These are phyloP conservation scores for Pichia terricola DNA, from an alignment of 1,139 yeast species.

Conservation along the genomic window DNA sequence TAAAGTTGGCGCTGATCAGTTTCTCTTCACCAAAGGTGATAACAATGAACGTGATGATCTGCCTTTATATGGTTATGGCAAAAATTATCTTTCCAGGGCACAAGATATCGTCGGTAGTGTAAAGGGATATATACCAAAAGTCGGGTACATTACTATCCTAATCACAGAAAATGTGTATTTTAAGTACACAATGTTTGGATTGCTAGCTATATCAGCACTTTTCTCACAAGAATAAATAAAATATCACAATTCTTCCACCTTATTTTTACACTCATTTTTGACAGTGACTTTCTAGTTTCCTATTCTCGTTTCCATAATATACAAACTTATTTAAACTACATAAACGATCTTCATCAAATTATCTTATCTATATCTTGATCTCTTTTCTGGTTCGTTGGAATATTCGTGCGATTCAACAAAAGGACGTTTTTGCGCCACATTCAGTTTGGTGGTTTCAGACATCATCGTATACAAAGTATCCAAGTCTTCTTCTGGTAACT, in stretches of 20 bases:
- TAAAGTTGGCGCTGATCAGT: constrained; percentile 33
- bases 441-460: background rate
- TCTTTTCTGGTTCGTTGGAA: too few relatives aligned
- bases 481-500: constrained; percentile 19
- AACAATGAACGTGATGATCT: constrained; percentile 90
- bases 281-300: too few relatives aligned
- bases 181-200: constrained; percentile 60
- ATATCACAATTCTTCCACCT: background rate
- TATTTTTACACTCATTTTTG: background rate
- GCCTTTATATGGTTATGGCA: constrained; percentile 70
- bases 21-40: constrained; percentile 89
- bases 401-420: background rate
- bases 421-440: background rate
- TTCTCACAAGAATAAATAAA: constrained; percentile 33
- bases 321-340: too few relatives aligned
- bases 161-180: constrained; percentile 82
- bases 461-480: constrained; percentile 6
- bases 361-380: too few relatives aligned
- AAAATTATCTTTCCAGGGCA: constrained; percentile 65
- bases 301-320: too few relatives aligned
- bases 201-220: constrained; percentile 52
- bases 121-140: constrained; percentile 80
- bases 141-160: constrained; percentile 87
- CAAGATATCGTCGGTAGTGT: constrained; percentile 84
- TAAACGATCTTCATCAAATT: too few relatives aligned